A percentile compares a stretch with the other conserved stretches of the same genome.
phyloP scores from a whole-genome alignment of 2,329 filamentous ascomycete genomes.

The Aspergillus terreus region DNA sequence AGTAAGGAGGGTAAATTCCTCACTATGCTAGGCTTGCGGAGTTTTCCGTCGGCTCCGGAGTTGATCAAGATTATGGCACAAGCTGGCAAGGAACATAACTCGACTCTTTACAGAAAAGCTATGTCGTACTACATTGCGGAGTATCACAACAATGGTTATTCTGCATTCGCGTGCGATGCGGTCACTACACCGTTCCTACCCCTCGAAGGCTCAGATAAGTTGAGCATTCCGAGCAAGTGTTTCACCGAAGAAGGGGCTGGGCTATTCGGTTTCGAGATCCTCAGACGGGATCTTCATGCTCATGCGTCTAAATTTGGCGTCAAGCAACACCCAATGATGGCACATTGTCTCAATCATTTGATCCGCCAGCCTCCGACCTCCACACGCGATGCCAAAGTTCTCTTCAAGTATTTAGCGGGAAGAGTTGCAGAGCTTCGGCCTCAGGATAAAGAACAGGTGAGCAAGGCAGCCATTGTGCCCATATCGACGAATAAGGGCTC shows the following conservation, averaged over 20 bases:
- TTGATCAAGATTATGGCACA: slow-evolving; percentile 75
- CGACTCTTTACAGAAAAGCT: slow-evolving; percentile 60
- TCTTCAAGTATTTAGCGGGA: slow-evolving; percentile 81
- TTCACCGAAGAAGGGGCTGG: slow-evolving; percentile 76
- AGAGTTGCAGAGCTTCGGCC: slow-evolving; percentile 70
- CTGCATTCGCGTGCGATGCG: slow-evolving; percentile 55
- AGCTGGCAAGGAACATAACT: slow-evolving; percentile 50
- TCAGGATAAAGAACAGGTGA: slow-evolving; percentile 57
- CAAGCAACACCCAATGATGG: slow-evolving; percentile 72
- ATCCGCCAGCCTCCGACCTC: slow-evolving; percentile 68
- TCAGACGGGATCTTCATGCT: slow-evolving; percentile 69
- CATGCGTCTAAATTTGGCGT: slow-evolving; percentile 88
- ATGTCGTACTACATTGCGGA: slow-evolving; percentile 81
- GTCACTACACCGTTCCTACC: slow-evolving; percentile 65
- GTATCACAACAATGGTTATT: slow-evolving; percentile 74
- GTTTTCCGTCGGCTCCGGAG: slow-evolving; percentile 67
- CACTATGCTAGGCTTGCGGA: slow-evolving; percentile 65
- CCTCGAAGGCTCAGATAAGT: slow-evolving; percentile 59
- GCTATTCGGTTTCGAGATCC: slow-evolving; percentile 74
- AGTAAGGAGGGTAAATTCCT: slow-evolving; percentile 75
- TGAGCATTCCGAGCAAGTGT: slow-evolving; percentile 72
- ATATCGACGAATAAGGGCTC: slow-evolving; percentile 46
- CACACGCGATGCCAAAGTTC: slow-evolving; percentile 60
- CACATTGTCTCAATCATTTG: slow-evolving; percentile 69
- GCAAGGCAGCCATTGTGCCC: slow-evolving; percentile 68